Base-by-base conservation (phyloP, 2,329 filamentous ascomycete species). In the Penicillium vulpinum region DNA sequence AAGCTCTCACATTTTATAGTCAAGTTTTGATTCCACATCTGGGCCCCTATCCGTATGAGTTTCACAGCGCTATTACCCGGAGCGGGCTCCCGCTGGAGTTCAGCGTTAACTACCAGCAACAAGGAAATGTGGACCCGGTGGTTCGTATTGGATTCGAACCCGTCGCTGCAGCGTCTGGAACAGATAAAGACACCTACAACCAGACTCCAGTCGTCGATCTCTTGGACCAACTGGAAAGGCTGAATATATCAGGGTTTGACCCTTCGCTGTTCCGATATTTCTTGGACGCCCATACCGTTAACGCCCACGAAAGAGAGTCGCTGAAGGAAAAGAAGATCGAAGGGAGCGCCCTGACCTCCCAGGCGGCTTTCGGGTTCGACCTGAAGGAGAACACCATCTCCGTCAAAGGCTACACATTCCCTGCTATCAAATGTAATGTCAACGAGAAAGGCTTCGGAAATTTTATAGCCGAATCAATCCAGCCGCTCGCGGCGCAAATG, bases 351-450 rank as follows among this genome's bases (percentile, higher is more conserved):
- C 21, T 56, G 11, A 50, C 29, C 15, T 62, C 59, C n/a, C 59
- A 62, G 38, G 40, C 36, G 1, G 59, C 59, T 5, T 65, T 65
- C 29, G 62, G 62, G 13, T 62, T 65, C 36, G 62, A 65, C 18
- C 47, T 66, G 5, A 57, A 57, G 38, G 21, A 24, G 0, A 39
- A 44, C 2, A 10, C 10, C 2, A 53, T 65, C 5, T 49, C 51
- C 3, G 57, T 66, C 22, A 65, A 66, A 39, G 63, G 59, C 0
- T 65, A 66, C 36, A 57, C 52, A 6, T 65, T 66, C 31, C 60
- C 60, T 2, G 56, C 39, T 2, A 18, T 61, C 26, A 62, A 62
- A 16, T 33, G 31, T 15, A 33, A 4, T 16, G 13, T 33, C 13
- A 33, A 33, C 13, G 31, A 33, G 15, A 33, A 33, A 7, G 31